A percentile compares a stretch with the other conserved stretches of the same genome.
Conservation (phyloP, 139 green algal species). For the Gonium pectorale region DNA sequence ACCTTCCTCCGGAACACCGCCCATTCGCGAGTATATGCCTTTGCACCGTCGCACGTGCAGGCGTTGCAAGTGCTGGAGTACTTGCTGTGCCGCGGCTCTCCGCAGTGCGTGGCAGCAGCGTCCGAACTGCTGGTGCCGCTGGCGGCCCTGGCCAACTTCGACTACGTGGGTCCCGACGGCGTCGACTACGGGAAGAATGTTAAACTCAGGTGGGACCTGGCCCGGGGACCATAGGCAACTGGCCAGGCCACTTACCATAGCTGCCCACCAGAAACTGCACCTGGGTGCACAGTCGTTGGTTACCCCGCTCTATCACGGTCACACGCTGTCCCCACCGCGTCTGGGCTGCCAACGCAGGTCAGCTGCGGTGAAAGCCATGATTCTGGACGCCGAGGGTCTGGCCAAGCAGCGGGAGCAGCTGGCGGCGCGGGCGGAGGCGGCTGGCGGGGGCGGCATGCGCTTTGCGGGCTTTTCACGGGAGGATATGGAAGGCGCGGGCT, state of each 20-base stretch:
- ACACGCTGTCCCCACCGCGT: too few relatives aligned
- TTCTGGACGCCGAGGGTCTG: slow-evolving; percentile 66
- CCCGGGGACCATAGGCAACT: too few relatives aligned
- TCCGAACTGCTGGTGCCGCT: slow-evolving; percentile 64
- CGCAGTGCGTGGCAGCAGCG: slow-evolving; percentile 55
- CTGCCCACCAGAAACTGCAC: too few relatives aligned
- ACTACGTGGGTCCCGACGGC: slow-evolving; percentile 70
- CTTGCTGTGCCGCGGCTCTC: slow-evolving; percentile 73
- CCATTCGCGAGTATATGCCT: too few relatives aligned
- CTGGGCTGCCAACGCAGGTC: slow-evolving; percentile 50
- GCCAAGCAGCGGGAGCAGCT: slow-evolving; percentile 55
- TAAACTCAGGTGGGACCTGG: slow-evolving; percentile 79
- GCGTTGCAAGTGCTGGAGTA: slow-evolving; percentile 91
- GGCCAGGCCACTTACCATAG: too few relatives aligned
- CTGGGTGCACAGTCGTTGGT: too few relatives aligned
- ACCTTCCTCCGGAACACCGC: too few relatives aligned
- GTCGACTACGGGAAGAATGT: slow-evolving; percentile 91
- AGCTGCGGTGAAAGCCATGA: slow-evolving; percentile 65
- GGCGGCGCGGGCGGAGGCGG: slow-evolving; percentile 28
- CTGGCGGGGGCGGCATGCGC: slow-evolving; percentile 12
- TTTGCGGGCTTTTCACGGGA: slow-evolving; percentile 57
- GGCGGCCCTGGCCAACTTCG: slow-evolving; percentile 77
- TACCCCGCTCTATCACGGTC: too few relatives aligned
- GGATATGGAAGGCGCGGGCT: slow-evolving; percentile 30
- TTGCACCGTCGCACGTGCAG: slow-evolving; percentile 47